Evolutionary conservation across 176 grass and related monocot genomes (phyloP).

Genomic region (Triticum monococcum): DNA sequence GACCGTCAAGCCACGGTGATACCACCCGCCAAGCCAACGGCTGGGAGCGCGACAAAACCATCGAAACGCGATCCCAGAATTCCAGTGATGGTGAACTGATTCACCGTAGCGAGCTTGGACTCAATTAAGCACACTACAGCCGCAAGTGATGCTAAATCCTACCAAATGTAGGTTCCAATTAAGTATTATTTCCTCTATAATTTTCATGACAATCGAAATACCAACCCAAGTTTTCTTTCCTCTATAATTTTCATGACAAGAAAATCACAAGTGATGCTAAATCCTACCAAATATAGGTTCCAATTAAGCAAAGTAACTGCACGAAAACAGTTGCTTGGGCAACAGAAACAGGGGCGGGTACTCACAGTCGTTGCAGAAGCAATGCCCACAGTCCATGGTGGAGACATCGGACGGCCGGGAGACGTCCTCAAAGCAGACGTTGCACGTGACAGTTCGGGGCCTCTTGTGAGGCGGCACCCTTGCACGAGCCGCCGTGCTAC

Average conservation of each 20-base stretch:
- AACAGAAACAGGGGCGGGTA: background rate
- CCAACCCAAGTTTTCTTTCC: background rate
- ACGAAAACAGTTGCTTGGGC: background rate
- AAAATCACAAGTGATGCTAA: background rate
- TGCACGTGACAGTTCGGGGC: background rate
- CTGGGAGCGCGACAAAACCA: background rate
- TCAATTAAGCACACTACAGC: no score
- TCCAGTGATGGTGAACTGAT: background rate
- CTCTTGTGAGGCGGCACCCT: background rate
- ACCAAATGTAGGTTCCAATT: background rate
- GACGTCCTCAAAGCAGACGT: slow-evolving; percentile 1
- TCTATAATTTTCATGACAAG: background rate
- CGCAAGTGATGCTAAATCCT: background rate
- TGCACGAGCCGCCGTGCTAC: background rate
- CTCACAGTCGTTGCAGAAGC: slow-evolving; percentile 16
- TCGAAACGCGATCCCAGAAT: background rate
- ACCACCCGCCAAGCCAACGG: background rate
- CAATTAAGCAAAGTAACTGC: background rate
- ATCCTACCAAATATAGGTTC: background rate
- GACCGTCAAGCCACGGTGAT: background rate
- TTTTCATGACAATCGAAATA: no score
- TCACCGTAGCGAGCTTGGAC: no score
- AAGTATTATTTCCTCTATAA: no score
- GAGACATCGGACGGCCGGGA: background rate
- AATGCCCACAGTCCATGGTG: slow-evolving; percentile 3